Conservation (phyloP, 2,329 filamentous ascomycete genomes). For the Cladophialophora chaetospira region DNA sequence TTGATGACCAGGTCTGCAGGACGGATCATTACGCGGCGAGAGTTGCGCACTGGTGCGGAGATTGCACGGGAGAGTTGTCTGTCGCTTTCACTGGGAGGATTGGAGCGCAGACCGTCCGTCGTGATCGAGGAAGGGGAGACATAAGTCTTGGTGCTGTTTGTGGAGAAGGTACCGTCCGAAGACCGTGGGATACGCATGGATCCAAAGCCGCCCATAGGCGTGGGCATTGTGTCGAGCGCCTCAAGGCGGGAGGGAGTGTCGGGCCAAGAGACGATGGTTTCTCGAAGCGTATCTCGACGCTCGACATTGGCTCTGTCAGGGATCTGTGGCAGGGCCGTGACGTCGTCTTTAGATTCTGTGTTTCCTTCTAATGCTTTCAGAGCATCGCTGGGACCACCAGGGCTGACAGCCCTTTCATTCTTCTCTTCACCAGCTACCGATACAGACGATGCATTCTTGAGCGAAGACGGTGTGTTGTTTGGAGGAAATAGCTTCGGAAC, state of each 20-base stretch:
- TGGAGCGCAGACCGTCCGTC: constrained; percentile 29
- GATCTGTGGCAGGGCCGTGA: constrained; percentile 6
- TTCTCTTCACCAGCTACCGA: background rate
- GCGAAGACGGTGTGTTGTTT: constrained; percentile 1
- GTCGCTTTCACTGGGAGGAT: constrained; percentile 24
- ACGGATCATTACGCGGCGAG: constrained; percentile 33
- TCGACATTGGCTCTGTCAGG: background rate
- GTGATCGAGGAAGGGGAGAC: constrained; percentile 17
- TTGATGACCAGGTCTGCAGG: constrained; percentile 31
- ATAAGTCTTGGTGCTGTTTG: constrained; percentile 4
- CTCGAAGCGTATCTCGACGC: constrained; percentile 9
- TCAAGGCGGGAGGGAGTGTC: constrained; percentile 16
- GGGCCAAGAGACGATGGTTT: constrained; percentile 23
- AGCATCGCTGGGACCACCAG: constrained; percentile 18
- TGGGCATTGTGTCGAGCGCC: constrained; percentile 27
- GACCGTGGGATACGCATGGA: constrained; percentile 24
- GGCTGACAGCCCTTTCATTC: background rate
- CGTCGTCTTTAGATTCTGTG: background rate
- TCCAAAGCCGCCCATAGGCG: constrained; percentile 29
- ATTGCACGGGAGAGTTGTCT: constrained; percentile 28
- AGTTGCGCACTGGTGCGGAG: constrained; percentile 29
- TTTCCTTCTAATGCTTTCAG: constrained; percentile 25
- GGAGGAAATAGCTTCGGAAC: constrained; percentile 20
- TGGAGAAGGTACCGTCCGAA: constrained; percentile 13
- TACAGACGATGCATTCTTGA: background rate